Evolutionary conservation across 768 basidiomycete genomes (phyloP).

Genomic region (Crucibulum laeve): DNA sequence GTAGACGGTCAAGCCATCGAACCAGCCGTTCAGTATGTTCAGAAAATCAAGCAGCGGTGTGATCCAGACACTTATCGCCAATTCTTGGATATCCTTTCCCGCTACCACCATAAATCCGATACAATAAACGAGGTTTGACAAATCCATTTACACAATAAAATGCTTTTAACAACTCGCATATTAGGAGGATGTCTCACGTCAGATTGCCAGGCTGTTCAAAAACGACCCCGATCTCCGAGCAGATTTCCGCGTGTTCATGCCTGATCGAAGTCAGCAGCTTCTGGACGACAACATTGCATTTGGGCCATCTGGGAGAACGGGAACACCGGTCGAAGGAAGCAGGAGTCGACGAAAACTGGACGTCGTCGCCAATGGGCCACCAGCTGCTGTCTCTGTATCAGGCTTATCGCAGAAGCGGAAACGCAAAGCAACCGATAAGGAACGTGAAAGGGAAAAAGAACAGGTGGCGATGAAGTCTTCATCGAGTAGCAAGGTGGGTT

Average conservation of each 20-base stretch:
- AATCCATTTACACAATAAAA: neutral
- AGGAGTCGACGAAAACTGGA: constrained; percentile 46
- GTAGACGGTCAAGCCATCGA: constrained; percentile 50
- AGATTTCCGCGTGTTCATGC: constrained; percentile 75
- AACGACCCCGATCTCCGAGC: constrained; percentile 70
- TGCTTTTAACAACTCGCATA: neutral
- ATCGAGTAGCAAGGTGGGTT: constrained; percentile 33
- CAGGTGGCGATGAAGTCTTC: constrained; percentile 21
- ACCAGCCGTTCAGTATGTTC: constrained; percentile 90
- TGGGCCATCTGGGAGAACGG: constrained; percentile 24
- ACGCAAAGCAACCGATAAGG: constrained; percentile 52
- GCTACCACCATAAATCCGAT: constrained; percentile 57
- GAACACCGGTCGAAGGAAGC: constrained; percentile 24
- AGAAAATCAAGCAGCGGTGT: constrained; percentile 94
- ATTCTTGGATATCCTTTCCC: constrained; percentile 72
- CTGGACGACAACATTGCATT: constrained; percentile 39
- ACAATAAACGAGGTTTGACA: constrained; percentile 52
- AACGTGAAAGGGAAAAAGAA: constrained; percentile 36
- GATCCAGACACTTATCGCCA: constrained; percentile 83
- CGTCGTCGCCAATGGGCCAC: constrained; percentile 24
- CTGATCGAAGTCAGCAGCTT: constrained; percentile 48
- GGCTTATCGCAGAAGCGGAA: constrained; percentile 67
- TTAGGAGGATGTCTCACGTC: constrained; percentile 60
- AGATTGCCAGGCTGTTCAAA: constrained; percentile 67
- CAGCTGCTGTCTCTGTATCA: constrained; percentile 11